Percentiles rank a stretch among this genome's conserved stretches.
Conservation (phyloP, 1,284 basidiomycete genomes). For the Ustilago trichophora region DNA sequence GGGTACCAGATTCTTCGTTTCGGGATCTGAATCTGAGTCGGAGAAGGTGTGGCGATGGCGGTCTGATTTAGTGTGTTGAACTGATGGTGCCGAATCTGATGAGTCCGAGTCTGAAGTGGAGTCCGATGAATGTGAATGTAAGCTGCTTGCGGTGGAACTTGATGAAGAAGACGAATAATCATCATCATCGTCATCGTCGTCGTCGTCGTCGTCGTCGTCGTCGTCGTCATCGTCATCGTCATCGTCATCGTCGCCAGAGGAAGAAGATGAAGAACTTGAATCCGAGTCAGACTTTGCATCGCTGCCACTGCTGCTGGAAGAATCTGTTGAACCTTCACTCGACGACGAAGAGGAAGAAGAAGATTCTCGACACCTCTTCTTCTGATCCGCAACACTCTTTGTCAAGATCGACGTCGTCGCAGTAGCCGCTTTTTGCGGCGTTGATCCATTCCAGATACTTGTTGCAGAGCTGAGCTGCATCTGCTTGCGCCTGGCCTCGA, state of each 20-base stretch:
- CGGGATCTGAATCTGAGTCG: too few relatives aligned
- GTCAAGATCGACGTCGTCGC: neutral
- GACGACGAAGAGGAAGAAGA: conserved; percentile 4
- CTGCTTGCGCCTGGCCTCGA: conserved; percentile 24
- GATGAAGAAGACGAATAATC: neutral
- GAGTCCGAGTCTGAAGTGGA: conserved; percentile 1
- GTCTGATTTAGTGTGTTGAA: conserved; percentile 2
- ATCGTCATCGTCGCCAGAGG: too few relatives aligned
- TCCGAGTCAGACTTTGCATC: too few relatives aligned
- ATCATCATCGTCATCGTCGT: too few relatives aligned
- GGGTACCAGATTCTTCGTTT: conserved; percentile 12
- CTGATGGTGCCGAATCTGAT: conserved; percentile 22
- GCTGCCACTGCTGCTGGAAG: neutral
- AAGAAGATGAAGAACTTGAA: too few relatives aligned
- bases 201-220: too few relatives aligned
- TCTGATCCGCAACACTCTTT: too few relatives aligned
- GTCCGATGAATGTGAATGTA: neutral
- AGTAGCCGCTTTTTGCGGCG: too few relatives aligned
- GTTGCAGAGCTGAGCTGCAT: neutral
- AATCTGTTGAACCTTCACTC: neutral
- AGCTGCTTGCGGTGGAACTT: neutral
- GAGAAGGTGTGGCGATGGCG: too few relatives aligned
- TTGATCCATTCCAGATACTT: neutral
- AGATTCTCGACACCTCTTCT: neutral
- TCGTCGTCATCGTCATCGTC: too few relatives aligned